Percentiles rank a stretch among this genome's conserved stretches.
phyloP scores from a whole-genome alignment of 768 basidiomycete species.

The Leccinum subgranulosum region DNA sequence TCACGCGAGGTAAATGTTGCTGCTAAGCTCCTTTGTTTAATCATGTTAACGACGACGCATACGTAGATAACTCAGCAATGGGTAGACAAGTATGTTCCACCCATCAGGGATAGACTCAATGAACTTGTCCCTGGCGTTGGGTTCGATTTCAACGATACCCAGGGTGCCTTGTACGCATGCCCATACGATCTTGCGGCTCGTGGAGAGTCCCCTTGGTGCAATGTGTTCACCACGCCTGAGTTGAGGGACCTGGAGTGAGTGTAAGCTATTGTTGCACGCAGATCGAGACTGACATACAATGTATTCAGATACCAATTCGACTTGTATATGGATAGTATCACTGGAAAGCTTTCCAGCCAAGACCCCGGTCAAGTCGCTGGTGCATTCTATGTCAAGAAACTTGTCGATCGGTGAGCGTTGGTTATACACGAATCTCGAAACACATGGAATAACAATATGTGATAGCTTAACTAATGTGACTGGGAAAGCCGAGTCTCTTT shows the following conservation, averaged over 20 bases:
- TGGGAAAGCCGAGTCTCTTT: constrained; percentile 27
- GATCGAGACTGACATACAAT: not conserved
- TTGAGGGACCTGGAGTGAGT: constrained; percentile 36
- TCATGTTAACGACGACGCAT: not conserved
- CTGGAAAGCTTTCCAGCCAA: constrained; percentile 28
- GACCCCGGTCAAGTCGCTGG: constrained; percentile 35
- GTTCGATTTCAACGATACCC: constrained; percentile 30
- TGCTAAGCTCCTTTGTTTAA: not conserved
- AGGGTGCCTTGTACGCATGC: constrained; percentile 41
- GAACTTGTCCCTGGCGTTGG: constrained; percentile 31
- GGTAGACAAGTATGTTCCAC: constrained; percentile 35
- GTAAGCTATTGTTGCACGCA: not conserved
- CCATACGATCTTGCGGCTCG: constrained; percentile 39
- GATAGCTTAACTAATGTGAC: constrained; percentile 34
- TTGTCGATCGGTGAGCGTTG: constrained; percentile 34
- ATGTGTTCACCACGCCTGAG: constrained; percentile 34
- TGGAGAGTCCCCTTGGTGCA: constrained; percentile 38
- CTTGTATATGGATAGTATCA: constrained; percentile 32
- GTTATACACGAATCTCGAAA: not conserved
- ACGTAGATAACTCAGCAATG: constrained; percentile 22
- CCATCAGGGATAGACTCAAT: constrained; percentile 36
- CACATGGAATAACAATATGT: not conserved
- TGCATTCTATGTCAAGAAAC: constrained; percentile 36
- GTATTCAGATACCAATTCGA: constrained; percentile 36
- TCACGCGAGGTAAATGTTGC: not conserved